Percentiles rank a stretch among this genome's conserved stretches.
Evolutionary conservation across 257 asterid genomes (phyloP).

Genomic region (Solanum stenotomum): DNA sequence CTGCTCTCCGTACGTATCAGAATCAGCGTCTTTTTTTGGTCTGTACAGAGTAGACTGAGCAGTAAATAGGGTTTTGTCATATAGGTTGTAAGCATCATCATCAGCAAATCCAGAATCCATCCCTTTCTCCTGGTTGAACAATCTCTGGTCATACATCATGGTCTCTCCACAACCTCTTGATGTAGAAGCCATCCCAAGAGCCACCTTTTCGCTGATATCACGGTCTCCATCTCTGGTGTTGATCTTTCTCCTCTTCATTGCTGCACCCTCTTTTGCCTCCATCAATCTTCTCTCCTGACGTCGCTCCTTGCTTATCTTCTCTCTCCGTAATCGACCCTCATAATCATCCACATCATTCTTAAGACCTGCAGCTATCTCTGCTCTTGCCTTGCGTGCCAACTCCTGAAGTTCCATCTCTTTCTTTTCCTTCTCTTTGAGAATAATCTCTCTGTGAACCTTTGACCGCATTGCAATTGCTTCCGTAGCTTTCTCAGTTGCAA

Average conservation of each 20-base stretch:
- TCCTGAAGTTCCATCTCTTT: not conserved
- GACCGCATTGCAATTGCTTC: conserved; percentile 82
- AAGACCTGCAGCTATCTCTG: not conserved
- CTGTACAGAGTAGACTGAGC: conserved; percentile 17
- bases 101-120: not conserved
- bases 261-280: not conserved
- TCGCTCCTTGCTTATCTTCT: not conserved
- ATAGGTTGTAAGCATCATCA: not conserved
- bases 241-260: not conserved
- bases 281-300: not conserved
- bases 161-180: conserved; percentile 24
- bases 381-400: not conserved
- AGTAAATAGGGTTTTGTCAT: conserved; percentile 59
- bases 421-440: conserved; percentile 56
- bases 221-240: not conserved
- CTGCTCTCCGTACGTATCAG: conserved; percentile 76
- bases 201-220: not conserved
- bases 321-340: not conserved
- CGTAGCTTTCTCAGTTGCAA: conserved; percentile 75
- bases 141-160: conserved; percentile 61
- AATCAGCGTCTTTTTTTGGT: conserved; percentile 19
- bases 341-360: not conserved
- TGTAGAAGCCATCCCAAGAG: not conserved
- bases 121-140: not conserved
- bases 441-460: conserved; percentile 79